Conservation (phyloP, 495 filamentous ascomycete species). For the Aspergillus mulundensis region DNA sequence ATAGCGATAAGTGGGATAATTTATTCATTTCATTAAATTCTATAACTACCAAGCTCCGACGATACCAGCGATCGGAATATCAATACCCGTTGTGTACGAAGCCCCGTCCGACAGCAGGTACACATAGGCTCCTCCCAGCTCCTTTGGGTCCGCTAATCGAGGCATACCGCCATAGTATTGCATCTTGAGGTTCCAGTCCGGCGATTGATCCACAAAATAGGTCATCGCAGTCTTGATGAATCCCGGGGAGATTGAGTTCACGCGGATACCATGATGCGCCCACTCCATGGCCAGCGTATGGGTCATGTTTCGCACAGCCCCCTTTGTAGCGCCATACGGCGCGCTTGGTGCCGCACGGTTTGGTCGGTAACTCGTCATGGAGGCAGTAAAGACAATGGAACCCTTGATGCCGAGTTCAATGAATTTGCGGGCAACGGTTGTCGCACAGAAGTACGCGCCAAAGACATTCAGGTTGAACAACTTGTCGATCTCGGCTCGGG, state of each 20-base stretch:
- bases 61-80: slow-evolving; percentile 33
- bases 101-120: slow-evolving; percentile 24
- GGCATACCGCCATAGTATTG: slow-evolving; percentile 38
- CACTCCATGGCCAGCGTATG: slow-evolving; percentile 38
- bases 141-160: slow-evolving; percentile 23
- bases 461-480: slow-evolving; percentile 31
- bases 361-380: slow-evolving; percentile 39
- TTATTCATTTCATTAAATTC: background rate
- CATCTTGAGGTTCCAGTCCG: slow-evolving; percentile 25
- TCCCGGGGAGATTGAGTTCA: slow-evolving; percentile 26
- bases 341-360: slow-evolving; percentile 17
- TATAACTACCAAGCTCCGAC: slow-evolving; percentile 33
- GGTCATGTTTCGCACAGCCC: slow-evolving; percentile 16
- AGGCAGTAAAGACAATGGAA: slow-evolving; percentile 37
- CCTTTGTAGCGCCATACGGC: slow-evolving; percentile 21
- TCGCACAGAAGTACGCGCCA: slow-evolving; percentile 22
- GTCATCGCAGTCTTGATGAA: slow-evolving; percentile 22
- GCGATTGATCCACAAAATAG: slow-evolving; percentile 13
- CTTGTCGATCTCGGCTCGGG: slow-evolving; percentile 35
- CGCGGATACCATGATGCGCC: slow-evolving; percentile 33
- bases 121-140: slow-evolving; percentile 28
- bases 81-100: slow-evolving; percentile 29
- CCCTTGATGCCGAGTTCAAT: slow-evolving; percentile 25
- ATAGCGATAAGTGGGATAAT: background rate
- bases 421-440: slow-evolving; percentile 13